Evolutionary conservation across 2,329 filamentous ascomycete genomes (phyloP).

Genomic region (Westerdykella ornata): DNA sequence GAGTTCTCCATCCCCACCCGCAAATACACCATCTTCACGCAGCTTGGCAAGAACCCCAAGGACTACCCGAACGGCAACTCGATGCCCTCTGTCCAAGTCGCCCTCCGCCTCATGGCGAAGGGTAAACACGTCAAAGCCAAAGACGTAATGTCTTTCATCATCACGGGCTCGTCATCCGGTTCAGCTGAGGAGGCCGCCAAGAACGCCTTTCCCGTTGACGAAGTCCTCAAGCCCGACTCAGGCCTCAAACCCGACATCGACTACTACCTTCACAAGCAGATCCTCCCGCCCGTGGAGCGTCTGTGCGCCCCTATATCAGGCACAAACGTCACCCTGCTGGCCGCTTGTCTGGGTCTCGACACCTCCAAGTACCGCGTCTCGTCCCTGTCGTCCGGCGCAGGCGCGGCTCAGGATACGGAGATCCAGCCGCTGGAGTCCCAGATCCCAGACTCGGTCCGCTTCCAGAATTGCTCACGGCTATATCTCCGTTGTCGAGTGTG

Average conservation of each 20-base stretch:
- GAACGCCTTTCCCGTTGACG: constrained; percentile 79
- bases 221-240: constrained; percentile 71
- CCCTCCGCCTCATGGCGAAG: constrained; percentile 75
- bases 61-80: constrained; percentile 91
- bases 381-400: constrained; percentile 46
- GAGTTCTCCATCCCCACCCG: constrained; percentile 64
- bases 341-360: constrained; percentile 90
- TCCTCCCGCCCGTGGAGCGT: constrained; percentile 94
- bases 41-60: constrained; percentile 86
- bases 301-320: constrained; percentile 92
- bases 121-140: constrained; percentile 87
- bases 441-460: constrained; percentile 84
- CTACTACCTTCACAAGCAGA: constrained; percentile 97
- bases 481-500: constrained; percentile 75
- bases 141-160: constrained; percentile 93
- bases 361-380: constrained; percentile 76
- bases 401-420: constrained; percentile 37
- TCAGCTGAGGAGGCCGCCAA: constrained; percentile 66
- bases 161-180: constrained; percentile 65
- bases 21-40: constrained; percentile 97
- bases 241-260: constrained; percentile 84
- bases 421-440: constrained; percentile 91
- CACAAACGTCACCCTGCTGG: constrained; percentile 82
- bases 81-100: constrained; percentile 97
- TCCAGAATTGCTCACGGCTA: constrained; percentile 71